phyloP scores from a whole-genome alignment of 148 eudicot genomes.

The Linanthus parryae region DNA sequence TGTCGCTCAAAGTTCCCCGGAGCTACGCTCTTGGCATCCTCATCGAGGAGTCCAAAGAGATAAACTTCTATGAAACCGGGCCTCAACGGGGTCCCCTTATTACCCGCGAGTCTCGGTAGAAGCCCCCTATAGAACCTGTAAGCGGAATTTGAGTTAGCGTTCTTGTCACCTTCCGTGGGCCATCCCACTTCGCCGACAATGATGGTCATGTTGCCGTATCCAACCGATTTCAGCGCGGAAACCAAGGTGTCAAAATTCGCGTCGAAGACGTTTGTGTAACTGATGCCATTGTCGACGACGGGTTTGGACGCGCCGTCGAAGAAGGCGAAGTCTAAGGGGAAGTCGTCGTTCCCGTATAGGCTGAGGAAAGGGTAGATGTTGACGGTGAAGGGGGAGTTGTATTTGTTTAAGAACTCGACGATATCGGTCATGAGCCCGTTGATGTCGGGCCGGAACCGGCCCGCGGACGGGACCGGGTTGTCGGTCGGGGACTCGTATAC shows the following conservation, averaged over 20 bases:
- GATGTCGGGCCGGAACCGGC: constrained; percentile 63
- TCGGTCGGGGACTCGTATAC: constrained; percentile 55
- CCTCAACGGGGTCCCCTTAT: constrained; percentile 75
- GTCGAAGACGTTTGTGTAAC: constrained; percentile 78
- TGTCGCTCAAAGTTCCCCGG: constrained; percentile 85
- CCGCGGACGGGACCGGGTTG: constrained; percentile 73
- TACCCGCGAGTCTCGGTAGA: constrained; percentile 49
- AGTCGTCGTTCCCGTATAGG: constrained; percentile 54
- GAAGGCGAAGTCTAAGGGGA: constrained; percentile 84
- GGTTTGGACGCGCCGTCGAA: constrained; percentile 57
- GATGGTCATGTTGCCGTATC: constrained; percentile 44
- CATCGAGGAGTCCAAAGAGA: constrained; percentile 74
- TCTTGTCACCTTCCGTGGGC: constrained; percentile 86
- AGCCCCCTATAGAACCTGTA: constrained; percentile 69
- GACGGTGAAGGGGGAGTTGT: constrained; percentile 74
- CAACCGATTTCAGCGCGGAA: constrained; percentile 52
- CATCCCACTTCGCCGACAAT: constrained; percentile 92
- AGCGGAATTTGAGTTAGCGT: constrained; percentile 54
- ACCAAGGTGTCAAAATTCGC: constrained; percentile 86
- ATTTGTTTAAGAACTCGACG: constrained; percentile 50
- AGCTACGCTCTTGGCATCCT: constrained; percentile 67
- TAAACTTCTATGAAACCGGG: constrained; percentile 76
- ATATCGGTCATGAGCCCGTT: constrained; percentile 50
- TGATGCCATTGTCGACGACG: constrained; percentile 40
- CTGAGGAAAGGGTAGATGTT: constrained; percentile 89